Evolutionary conservation across 2,329 filamentous ascomycete species (phyloP), one percentile per base, ranked within the genome.

Genomic region (Ceratocystis eucalypticola): DNA sequence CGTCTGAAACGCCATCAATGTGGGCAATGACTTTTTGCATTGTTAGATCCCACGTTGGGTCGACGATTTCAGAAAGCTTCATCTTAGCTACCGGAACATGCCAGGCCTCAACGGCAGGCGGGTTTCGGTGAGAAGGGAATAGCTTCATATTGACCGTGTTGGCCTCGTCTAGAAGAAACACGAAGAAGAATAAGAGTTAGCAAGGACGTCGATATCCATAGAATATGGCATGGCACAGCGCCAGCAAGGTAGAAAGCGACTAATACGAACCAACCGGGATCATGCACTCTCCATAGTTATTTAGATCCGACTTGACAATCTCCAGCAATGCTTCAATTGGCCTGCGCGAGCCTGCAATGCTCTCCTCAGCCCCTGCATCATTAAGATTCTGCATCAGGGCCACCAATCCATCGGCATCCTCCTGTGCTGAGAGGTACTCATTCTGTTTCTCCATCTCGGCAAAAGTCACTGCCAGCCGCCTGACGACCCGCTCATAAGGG

Each of bases 231-330:
- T 5, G n/a, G 20, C n/a, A 63, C 5, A 10, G 30, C 8, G n/a
- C 44, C 25, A 22, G 33, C 15, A 10, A 62, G 37, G n/a, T 67
- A 37, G 22, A 65, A 10, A 37, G 64, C 20, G 30, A 5, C 22
- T 10, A 20, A 50, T 17, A 79, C 83, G 69, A 77, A 92, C 89
- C 89, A 69, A 96, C 93, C 0, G 92, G 92, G 72, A 96, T 96
- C 92, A 96, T 96, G 80, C 92, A 96, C 78, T 99, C 94, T 73
- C 90, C 92, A 73, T 96, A 99, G 72, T 95, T 95, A 73, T 97
- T 96, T 71, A 99, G 74, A 74, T 99, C 92, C 76, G 96, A 85
- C 73, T 86, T 86, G 67, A 88, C 81, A 69, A 88, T 88, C 76
- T 88, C 91, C 71, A 97, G 81, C 70, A 99, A 77, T 70, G 88